A percentile compares a stretch with the other conserved stretches of the same genome.
Evolutionary conservation across 2,329 filamentous ascomycete genomes (phyloP).

Genomic region (Ophiostoma perfectum): DNA sequence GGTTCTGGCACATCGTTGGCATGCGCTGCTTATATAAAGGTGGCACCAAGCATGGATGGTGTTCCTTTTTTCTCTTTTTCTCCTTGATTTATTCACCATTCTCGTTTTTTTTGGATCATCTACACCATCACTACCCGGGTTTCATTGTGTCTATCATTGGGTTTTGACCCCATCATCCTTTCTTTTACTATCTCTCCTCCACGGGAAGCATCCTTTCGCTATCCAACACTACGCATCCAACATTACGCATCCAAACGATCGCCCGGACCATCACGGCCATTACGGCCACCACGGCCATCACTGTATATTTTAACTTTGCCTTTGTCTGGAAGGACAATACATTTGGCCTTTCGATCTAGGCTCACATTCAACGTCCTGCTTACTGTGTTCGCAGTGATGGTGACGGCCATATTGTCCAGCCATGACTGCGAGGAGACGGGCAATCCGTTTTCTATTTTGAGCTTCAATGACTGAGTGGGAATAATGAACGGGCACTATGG

Average conservation of each 20-base stretch:
- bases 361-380: no score
- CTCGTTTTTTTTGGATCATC: neutral
- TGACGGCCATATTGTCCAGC: no score
- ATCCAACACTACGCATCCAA: neutral
- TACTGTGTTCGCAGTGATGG: no score
- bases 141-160: neutral
- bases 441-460: neutral
- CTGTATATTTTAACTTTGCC: constrained; percentile 1
- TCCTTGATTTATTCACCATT: neutral
- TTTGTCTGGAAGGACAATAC: neutral
- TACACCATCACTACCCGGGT: neutral
- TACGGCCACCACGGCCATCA: neutral
- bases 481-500: constrained; percentile 1
- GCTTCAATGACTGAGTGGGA: constrained; percentile 5
- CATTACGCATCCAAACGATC: neutral
- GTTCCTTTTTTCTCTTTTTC: neutral
- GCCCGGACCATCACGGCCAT: neutral
- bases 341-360: no score
- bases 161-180: neutral
- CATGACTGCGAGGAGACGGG: no score
- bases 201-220: neutral
- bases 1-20: constrained; percentile 6
- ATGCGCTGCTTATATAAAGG: constrained; percentile 13
- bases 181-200: neutral
- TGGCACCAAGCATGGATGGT: neutral